These are phyloP conservation scores for Chlorella vulgaris DNA, from an alignment of 139 green algal species.

Conservation along the genomic window DNA sequence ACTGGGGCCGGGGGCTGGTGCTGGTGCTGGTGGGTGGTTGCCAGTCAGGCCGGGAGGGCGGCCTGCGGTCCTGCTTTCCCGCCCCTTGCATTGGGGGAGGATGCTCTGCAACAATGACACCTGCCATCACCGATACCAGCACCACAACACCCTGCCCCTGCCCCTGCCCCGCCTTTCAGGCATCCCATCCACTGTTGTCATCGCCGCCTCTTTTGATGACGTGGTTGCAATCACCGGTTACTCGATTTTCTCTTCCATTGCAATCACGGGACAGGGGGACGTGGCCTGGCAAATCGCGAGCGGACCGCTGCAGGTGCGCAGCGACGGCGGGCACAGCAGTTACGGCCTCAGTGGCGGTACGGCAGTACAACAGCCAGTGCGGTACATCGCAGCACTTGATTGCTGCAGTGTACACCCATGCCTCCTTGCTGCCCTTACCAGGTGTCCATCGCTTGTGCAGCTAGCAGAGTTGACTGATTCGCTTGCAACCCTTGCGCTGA, in stretches of 20 bases:
- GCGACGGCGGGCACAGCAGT: not conserved
- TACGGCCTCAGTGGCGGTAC: too few relatives aligned
- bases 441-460: too few relatives aligned
- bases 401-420: too few relatives aligned
- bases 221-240: constrained; percentile 87
- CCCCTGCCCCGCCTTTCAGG: constrained; percentile 33
- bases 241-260: constrained; percentile 78
- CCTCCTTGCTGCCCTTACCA: too few relatives aligned
- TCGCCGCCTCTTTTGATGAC: constrained; percentile 87
- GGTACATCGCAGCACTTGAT: too few relatives aligned
- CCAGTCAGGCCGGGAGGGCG: too few relatives aligned
- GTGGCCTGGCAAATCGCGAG: constrained; percentile 42
- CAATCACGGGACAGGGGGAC: constrained; percentile 40
- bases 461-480: too few relatives aligned
- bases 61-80: too few relatives aligned
- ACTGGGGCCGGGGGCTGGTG: too few relatives aligned
- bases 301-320: constrained; percentile 45
- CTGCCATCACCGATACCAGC: not conserved
- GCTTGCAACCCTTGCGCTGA: not conserved
- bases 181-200: constrained; percentile 84
- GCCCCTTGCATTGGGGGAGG: too few relatives aligned
- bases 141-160: not conserved
- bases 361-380: too few relatives aligned
- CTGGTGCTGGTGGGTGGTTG: too few relatives aligned
- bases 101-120: not conserved